These are phyloP conservation scores for Penicillium paneum DNA, from an alignment of 2,329 filamentous ascomycete species.

Conservation along the genomic window DNA sequence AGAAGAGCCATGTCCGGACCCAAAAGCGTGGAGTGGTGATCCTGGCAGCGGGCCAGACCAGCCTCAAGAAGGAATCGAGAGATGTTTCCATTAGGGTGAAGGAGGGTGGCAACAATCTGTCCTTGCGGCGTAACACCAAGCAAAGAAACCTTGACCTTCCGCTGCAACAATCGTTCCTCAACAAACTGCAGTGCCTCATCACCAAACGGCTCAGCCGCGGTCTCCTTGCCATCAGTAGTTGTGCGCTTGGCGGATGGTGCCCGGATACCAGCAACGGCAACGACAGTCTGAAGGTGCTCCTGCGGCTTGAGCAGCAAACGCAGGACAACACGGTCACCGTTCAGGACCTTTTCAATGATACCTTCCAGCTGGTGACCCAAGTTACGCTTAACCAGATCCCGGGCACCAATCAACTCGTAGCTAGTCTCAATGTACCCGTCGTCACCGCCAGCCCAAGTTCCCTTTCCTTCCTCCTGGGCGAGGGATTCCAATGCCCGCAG, in stretches of 20 bases:
- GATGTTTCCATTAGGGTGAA: conserved; percentile 90
- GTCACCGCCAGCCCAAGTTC: conserved; percentile 69
- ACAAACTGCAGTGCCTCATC: conserved; percentile 87
- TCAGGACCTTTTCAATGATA: conserved; percentile 86
- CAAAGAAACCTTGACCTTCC: conserved; percentile 76
- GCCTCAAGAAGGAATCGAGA: conserved; percentile 85
- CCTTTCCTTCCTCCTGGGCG: conserved; percentile 75
- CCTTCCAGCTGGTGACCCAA: conserved; percentile 82
- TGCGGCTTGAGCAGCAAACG: conserved; percentile 75
- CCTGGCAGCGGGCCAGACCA: conserved; percentile 86
- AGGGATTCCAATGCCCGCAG: conserved; percentile 73
- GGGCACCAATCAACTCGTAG: conserved; percentile 75
- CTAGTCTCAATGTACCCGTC: conserved; percentile 68
- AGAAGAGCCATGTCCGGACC: conserved; percentile 83
- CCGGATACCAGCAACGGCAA: conserved; percentile 83
- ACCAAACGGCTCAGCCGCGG: conserved; percentile 83
- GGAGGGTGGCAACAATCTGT: conserved; percentile 80
- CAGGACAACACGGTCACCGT: conserved; percentile 83
- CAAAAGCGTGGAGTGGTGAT: conserved; percentile 91
- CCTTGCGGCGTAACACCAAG: conserved; percentile 86
- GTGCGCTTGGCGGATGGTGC: conserved; percentile 85
- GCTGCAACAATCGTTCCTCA: conserved; percentile 79
- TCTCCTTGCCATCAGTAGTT: conserved; percentile 75
- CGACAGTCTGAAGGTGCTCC: conserved; percentile 84
- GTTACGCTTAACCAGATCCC: conserved; percentile 72